Percentiles rank a stretch among this genome's conserved stretches.
Evolutionary conservation across 148 eudicot genomes (phyloP).

Genomic region (Agrostemma githago): DNA sequence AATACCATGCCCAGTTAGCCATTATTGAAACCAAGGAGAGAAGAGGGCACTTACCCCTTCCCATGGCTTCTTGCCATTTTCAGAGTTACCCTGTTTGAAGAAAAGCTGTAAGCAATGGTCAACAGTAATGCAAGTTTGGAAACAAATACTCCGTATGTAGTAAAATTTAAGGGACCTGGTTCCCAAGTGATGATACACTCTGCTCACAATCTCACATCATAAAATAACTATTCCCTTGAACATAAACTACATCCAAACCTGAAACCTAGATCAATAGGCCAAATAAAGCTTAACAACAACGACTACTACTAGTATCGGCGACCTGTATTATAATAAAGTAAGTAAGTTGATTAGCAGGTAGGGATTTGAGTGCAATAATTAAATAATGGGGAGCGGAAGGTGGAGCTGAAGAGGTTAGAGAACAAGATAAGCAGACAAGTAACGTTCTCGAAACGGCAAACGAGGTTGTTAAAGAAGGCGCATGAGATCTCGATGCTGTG

Average conservation of each 20-base stretch:
- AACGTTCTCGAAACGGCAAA: constrained; percentile 52
- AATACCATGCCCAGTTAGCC: background rate
- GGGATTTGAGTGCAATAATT: too few relatives aligned
- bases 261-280: too few relatives aligned
- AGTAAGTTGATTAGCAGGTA: too few relatives aligned
- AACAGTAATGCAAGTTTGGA: background rate
- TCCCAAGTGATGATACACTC: constrained; percentile 71
- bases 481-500: constrained; percentile 65
- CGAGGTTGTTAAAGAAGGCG: constrained; percentile 55
- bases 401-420: constrained; percentile 45
- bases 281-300: too few relatives aligned
- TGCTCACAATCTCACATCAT: too few relatives aligned
- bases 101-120: background rate
- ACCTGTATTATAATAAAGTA: too few relatives aligned
- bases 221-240: too few relatives aligned
- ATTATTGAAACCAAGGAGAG: background rate
- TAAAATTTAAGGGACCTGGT: constrained; percentile 42
- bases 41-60: constrained; percentile 54
- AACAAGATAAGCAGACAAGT: constrained; percentile 33
- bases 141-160: background rate
- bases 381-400: constrained; percentile 56
- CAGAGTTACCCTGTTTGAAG: constrained; percentile 50
- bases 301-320: too few relatives aligned
- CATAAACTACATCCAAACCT: too few relatives aligned
- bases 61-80: constrained; percentile 66